Evolutionary conservation across 352 stramenopile species (phyloP), one percentile per base, ranked within the genome.

Genomic region (Stephanocyclus meneghinianus): DNA sequence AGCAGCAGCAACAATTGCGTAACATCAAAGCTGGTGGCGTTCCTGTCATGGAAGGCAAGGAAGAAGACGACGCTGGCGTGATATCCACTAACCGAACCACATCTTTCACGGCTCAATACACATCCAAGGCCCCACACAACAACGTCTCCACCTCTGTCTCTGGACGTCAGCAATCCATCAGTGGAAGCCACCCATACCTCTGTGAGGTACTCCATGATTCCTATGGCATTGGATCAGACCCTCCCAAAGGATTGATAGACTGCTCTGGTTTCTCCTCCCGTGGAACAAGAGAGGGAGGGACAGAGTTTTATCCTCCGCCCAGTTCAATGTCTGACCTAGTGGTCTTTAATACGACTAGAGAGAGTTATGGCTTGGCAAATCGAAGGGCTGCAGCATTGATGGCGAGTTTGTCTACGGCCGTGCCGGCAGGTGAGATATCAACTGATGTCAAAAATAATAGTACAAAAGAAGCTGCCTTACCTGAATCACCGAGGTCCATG

Each of bases 151-250:
- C 66, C 4, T 48, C 44, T 26, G 35, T 68, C 2, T 32, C 45
- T 32, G 69, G 67, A n/a, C 60, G 74, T 5, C 79, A 81, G 45
- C 79, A 86, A 60, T 55, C 74, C n/a, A 15, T 71, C 21, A 60
- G 61, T n/a, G 79, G 79, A 6, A 83, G 74, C 32, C 42, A 70
- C 11, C 68, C 74, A 9, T 83, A 86, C 50, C 71, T 86, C 1
- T 78, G 67, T 42, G 79, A 86, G 47, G 69, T 83, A 9, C 61
- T 86, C 3, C 79, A 86, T 56, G 79, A 86, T 67, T 74, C 74
- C 1, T 83, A 81, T 47, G 79, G 79, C 10, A 79, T 85, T 35
- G 78, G 78, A 37, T 18, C 45, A 6, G 37, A 76, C 13, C 59
- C 65, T 3, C 57, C 71, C 10, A 68, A 40, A 26, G 77, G 77